A percentile compares a stretch with the other conserved stretches of the same genome.
phyloP scores from a whole-genome alignment of 306 rosid genomes.

The Castanospermum australe region DNA sequence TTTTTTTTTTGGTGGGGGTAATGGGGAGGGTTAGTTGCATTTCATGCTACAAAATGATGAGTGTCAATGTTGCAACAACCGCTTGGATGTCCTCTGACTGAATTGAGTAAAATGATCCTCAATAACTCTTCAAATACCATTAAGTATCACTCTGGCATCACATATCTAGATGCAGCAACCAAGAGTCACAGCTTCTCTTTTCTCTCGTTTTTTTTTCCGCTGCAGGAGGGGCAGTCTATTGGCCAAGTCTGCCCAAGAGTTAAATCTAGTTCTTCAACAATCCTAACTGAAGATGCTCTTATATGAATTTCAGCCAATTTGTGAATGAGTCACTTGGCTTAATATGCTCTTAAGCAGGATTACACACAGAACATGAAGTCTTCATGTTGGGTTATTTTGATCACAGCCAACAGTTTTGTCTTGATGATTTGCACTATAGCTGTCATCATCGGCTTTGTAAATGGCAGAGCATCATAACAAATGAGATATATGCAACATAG shows the following conservation, averaged over 20 bases:
- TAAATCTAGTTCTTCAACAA: slow-evolving; percentile 71
- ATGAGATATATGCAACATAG: neutral
- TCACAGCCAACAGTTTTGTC: slow-evolving; percentile 32
- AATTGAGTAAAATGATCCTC: too few relatives aligned
- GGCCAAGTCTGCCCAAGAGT: slow-evolving; percentile 65
- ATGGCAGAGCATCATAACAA: slow-evolving; percentile 8
- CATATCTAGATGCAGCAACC: neutral
- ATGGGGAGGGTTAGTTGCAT: too few relatives aligned
- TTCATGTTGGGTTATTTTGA: slow-evolving; percentile 4
- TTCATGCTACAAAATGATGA: neutral
- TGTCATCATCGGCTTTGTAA: slow-evolving; percentile 21
- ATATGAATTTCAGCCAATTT: slow-evolving; percentile 12
- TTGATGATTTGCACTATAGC: neutral
- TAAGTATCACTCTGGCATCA: neutral
- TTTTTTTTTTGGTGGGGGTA: too few relatives aligned
- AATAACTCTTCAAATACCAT: neutral
- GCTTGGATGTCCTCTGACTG: neutral
- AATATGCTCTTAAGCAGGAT: neutral
- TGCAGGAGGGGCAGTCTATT: slow-evolving; percentile 72
- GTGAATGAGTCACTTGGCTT: slow-evolving; percentile 18
- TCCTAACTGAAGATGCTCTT: slow-evolving; percentile 27
- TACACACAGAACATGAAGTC: slow-evolving; percentile 11
- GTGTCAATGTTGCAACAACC: neutral
- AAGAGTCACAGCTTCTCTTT: neutral
- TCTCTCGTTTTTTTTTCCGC: neutral